These are phyloP conservation scores for Monilinia fructigena DNA, from an alignment of 2,329 filamentous ascomycete species.

Conservation along the genomic window DNA sequence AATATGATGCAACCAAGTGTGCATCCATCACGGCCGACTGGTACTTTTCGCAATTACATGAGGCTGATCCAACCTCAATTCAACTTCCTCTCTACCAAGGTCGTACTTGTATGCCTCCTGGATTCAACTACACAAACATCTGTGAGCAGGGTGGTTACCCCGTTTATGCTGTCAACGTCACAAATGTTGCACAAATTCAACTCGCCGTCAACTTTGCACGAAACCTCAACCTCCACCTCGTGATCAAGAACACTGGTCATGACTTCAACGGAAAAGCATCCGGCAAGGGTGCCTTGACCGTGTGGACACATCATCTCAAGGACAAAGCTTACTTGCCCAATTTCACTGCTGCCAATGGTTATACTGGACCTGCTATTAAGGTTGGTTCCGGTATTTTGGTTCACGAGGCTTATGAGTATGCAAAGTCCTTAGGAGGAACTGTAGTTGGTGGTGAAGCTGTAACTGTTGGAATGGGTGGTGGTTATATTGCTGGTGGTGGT, in stretches of 20 bases:
- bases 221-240: slow-evolving; percentile 39
- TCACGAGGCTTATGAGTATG: slow-evolving; percentile 45
- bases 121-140: slow-evolving; percentile 11
- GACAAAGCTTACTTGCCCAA: slow-evolving; percentile 41
- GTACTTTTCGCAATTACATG: slow-evolving; percentile 43
- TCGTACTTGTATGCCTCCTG: slow-evolving; percentile 41
- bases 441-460: slow-evolving; percentile 51
- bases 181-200: slow-evolving; percentile 29
- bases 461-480: slow-evolving; percentile 39
- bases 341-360: slow-evolving; percentile 35
- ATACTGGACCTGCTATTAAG: slow-evolving; percentile 42
- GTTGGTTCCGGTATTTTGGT: slow-evolving; percentile 48
- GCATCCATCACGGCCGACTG: slow-evolving; percentile 37
- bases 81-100: slow-evolving; percentile 49
- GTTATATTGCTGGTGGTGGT: slow-evolving; percentile 60
- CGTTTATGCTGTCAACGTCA: slow-evolving; percentile 33
- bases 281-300: slow-evolving; percentile 47
- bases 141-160: slow-evolving; percentile 30
- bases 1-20: slow-evolving; percentile 41
- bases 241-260: slow-evolving; percentile 48
- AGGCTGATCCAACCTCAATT: slow-evolving; percentile 45
- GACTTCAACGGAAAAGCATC: slow-evolving; percentile 49
- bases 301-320: slow-evolving; percentile 52
- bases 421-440: slow-evolving; percentile 46
- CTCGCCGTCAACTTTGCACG: slow-evolving; percentile 40